Conservation (phyloP, 352 stramenopile genomes). For the Phytophthora fragariaefolia region DNA sequence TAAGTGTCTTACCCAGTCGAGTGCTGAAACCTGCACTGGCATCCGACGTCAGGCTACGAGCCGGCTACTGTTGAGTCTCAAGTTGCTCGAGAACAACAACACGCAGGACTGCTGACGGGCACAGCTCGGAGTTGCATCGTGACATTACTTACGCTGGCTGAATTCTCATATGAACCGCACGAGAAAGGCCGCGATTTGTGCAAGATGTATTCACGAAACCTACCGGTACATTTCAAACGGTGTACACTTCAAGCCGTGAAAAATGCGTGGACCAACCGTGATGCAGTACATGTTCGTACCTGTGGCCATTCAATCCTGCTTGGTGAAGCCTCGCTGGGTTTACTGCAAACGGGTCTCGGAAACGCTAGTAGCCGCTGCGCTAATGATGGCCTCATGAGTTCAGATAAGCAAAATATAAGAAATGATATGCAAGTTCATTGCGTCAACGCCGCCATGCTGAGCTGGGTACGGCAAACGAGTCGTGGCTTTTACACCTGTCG, state of each 20-base stretch:
- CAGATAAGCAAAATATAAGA: neutral
- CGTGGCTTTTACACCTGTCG: neutral
- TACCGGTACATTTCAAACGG: too few species aligned
- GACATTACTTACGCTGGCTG: conserved; percentile 1
- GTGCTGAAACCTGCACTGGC: conserved; percentile 20
- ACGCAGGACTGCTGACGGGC: neutral
- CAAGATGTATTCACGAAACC: too few species aligned
- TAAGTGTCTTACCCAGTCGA: neutral
- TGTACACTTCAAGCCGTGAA: too few species aligned
- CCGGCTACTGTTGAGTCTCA: too few species aligned
- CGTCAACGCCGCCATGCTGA: neutral
- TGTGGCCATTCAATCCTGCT: neutral
- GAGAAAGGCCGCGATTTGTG: too few species aligned
- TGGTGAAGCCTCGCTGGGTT: neutral
- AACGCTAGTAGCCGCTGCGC: neutral
- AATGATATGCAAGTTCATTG: conserved; percentile 3
- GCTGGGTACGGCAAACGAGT: neutral
- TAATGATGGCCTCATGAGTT: neutral
- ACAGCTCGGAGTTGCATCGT: conserved; percentile 3
- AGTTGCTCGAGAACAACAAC: too few species aligned
- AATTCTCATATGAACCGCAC: conserved; percentile 3
- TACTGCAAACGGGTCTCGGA: neutral
- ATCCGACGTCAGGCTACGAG: conserved; percentile 3
- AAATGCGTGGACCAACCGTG: too few species aligned
- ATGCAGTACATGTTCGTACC: too few species aligned